Evolutionary conservation across 306 rosid genomes (phyloP), one percentile per base, ranked within the genome.

Genomic region (Purshia tridentata): DNA sequence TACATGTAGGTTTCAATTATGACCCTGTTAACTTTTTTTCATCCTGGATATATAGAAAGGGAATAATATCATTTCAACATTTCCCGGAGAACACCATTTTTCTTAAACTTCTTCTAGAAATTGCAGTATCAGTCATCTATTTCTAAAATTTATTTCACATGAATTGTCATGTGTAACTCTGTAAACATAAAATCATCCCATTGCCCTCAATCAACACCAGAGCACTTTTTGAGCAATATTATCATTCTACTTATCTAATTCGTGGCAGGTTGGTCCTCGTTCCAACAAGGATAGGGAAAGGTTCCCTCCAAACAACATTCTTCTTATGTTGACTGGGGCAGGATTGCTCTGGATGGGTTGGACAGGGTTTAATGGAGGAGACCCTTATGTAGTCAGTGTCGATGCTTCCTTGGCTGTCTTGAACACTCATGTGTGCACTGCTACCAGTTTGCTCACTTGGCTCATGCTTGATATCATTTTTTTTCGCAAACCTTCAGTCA

Each of bases 271-370:
- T 29, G 87, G 84, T 18, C 87, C 87, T 22, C 72, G 87, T 42
- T 45, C 78, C 1, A 64, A 63, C 39, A 84, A 77, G 62, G 87
- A 84, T 69, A 44, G 87, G 70, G 87, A 77, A 53, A 80, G 83
- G 50, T 84, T 84, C 57, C 84, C 87, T 6, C 87, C 87, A 6
- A 84, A 84, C 80, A 80, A 80, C 82, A 65, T 84, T 42, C 82
- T 84, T 40, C 82, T 84, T 7, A 80, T 84, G 84, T 52, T 84
- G 44, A 81, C 87, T 6, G 84, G 84, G 15, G 87, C 87, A 5
- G 84, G 87, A n/a, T 48, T 84, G 53, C 58, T 84, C 23, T 84
- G 87, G 84, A 84, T 84, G 87, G 87, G 87, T 6, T 80, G 87
- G 87, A 77, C 84, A 4, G 87, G 87, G 12, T 84, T 84, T 72